Base-by-base conservation (phyloP, 2,329 filamentous ascomycete species). In the Ophiobolus disseminans region DNA sequence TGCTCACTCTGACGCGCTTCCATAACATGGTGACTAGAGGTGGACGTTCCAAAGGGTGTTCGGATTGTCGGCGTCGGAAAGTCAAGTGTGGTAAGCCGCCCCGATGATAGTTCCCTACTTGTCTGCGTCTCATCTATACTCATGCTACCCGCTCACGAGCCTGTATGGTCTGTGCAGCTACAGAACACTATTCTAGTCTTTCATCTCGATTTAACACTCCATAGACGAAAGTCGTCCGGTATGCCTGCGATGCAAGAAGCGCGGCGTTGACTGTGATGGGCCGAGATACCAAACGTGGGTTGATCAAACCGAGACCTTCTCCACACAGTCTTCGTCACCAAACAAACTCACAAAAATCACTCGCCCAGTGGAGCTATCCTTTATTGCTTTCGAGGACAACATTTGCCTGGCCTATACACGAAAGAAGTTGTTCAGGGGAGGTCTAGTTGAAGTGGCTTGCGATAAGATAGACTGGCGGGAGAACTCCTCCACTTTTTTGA, bases 11-110 rank as follows among this genome's bases (percentile, higher is more conserved):
- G n/a, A n/a, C n/a, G n/a, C n/a, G n/a, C n/a, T n/a, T n/a, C n/a
- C n/a, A n/a, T n/a, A 20, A 40, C 30, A 68, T 68, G 65, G 65
- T 68, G 21, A 64, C 57, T 32, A 56, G 62, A 44, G 63, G 63
- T 31, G 65, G 65, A 8, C 63, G 65, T 34, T 68, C 65, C 3
- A 65, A 58, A 44, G 63, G 63, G 16, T 68, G 65, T 32, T 37
- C 53, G 3, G 54, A 62, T n/a, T 68, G 63, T 47, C 60, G 63
- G 14, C 56, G 56, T 28, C 55, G 63, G 20, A 58, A 60, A 21
- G 57, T 67, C 13, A 68, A 67, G 42, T 68, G 65, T 28, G 65
- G 65, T 67, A 45, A 44, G 65, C 59, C 1, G 10, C 17, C 22
- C n/a, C 9, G 19, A 7, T 32, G 11, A 3, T 25, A 5, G 21